Evolutionary conservation across 768 basidiomycete species (phyloP).

Genomic region (Leccinellum albellum): DNA sequence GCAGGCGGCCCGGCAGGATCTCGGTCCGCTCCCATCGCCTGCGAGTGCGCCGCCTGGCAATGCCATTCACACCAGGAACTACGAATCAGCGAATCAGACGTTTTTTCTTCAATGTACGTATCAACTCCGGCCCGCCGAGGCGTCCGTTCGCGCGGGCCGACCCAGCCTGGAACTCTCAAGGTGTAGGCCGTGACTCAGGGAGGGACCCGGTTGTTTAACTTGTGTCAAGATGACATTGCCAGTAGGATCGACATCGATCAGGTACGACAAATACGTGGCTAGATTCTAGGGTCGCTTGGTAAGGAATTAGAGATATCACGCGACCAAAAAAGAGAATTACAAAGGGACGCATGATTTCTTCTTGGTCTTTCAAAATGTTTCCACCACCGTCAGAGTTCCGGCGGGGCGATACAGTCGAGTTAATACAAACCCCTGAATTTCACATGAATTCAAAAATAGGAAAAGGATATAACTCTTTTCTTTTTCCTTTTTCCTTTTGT

Average conservation of each 20-base stretch:
- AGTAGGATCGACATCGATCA: neutral
- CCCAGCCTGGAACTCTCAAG: neutral
- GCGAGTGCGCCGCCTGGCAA: no score
- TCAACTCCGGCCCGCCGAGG: neutral
- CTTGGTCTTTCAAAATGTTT: neutral
- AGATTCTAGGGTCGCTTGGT: neutral
- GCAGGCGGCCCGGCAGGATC: no score
- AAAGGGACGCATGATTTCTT: neutral
- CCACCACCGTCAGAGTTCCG: neutral
- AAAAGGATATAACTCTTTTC: neutral
- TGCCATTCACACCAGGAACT: no score
- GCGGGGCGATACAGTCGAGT: neutral
- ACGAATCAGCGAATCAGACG: no score
- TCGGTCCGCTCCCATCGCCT: no score
- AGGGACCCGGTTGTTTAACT: no score
- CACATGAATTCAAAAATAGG: neutral
- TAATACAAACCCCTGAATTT: neutral
- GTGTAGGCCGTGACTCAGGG: neutral
- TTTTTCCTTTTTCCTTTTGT: neutral
- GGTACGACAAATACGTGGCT: neutral
- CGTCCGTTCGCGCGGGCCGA: no score
- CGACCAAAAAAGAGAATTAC: neutral
- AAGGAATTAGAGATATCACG: neutral
- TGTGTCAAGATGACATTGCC: neutral
- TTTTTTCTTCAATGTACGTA: neutral